Evolutionary conservation across 768 basidiomycete species (phyloP).

Genomic region (Nevesoporus exiguus): DNA sequence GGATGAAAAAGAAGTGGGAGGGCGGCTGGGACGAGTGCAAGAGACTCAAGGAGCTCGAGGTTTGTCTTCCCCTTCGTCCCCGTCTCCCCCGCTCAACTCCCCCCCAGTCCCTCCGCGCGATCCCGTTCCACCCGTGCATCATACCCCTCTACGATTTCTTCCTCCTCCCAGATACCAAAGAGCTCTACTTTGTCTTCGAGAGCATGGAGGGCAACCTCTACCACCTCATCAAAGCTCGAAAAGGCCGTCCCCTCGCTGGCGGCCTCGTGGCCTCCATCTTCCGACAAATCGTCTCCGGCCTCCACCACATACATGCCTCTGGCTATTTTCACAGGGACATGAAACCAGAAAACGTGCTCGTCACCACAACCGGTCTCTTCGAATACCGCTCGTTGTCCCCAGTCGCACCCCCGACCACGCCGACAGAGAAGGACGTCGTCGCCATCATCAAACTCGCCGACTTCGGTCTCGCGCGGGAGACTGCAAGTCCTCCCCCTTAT

Average conservation of each 20-base stretch:
- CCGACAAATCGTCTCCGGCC: slow-evolving; percentile 83
- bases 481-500: slow-evolving; percentile 83
- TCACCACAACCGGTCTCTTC: slow-evolving; percentile 93
- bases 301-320: slow-evolving; percentile 86
- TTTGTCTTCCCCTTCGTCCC: slow-evolving; percentile 37
- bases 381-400: slow-evolving; percentile 87
- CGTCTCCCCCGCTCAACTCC: slow-evolving; percentile 15
- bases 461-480: slow-evolving; percentile 94
- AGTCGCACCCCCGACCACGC: slow-evolving; percentile 54
- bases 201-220: slow-evolving; percentile 99
- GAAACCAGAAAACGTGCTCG: slow-evolving; percentile 99
- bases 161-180: slow-evolving; percentile 91
- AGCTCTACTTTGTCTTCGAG: slow-evolving; percentile 99
- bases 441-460: slow-evolving; percentile 98
- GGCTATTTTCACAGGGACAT: slow-evolving; percentile 99
- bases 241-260: slow-evolving; percentile 92
- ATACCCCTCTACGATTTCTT: slow-evolving; percentile 99
- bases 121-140: slow-evolving; percentile 94
- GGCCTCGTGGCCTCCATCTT: slow-evolving; percentile 96
- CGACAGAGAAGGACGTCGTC: slow-evolving; percentile 88
- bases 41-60: slow-evolving; percentile 93
- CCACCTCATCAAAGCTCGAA: slow-evolving; percentile 96
- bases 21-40: slow-evolving; percentile 98
- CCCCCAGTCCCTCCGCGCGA: slow-evolving; percentile 83
- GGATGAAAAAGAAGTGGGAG: slow-evolving; percentile 98